Evolutionary conservation across 257 asterid genomes (phyloP).

Genomic region (Solanum stenotomum): DNA sequence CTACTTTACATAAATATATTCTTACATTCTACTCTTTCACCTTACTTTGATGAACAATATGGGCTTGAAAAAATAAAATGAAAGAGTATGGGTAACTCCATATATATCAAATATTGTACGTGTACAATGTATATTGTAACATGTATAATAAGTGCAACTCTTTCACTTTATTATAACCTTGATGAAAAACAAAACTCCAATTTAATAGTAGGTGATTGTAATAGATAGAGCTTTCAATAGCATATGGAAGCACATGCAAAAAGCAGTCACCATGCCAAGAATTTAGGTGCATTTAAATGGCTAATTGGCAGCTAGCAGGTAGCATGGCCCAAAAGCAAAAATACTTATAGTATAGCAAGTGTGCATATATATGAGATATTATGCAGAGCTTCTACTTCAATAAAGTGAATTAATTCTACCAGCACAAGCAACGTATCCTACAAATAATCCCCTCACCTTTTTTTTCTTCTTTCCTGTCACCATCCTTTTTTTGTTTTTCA

Average conservation of each 20-base stretch:
- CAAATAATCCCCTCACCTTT: neutral
- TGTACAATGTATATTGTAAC: neutral
- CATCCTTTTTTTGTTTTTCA: neutral
- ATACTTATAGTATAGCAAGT: neutral
- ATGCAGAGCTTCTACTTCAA: neutral
- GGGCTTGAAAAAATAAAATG: neutral
- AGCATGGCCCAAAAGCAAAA: constrained; percentile 1
- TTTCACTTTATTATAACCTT: neutral
- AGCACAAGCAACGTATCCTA: constrained; percentile 5
- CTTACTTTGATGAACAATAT: neutral
- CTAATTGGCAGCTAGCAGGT: neutral
- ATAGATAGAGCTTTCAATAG: neutral
- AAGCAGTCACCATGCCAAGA: constrained; percentile 3
- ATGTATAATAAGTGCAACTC: neutral
- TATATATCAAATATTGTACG: neutral
- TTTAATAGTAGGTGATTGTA: neutral
- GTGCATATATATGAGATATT: neutral
- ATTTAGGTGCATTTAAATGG: neutral
- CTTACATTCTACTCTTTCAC: neutral
- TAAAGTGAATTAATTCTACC: neutral
- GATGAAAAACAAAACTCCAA: neutral
- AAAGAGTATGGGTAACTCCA: neutral
- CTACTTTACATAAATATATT: neutral
- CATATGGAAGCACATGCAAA: constrained; percentile 8
- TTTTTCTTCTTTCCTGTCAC: neutral